Percentiles rank a stretch among this genome's conserved stretches.
Evolutionary conservation across 345 rosid species (phyloP).

Genomic region (Rhodomyrtus tomentosa): DNA sequence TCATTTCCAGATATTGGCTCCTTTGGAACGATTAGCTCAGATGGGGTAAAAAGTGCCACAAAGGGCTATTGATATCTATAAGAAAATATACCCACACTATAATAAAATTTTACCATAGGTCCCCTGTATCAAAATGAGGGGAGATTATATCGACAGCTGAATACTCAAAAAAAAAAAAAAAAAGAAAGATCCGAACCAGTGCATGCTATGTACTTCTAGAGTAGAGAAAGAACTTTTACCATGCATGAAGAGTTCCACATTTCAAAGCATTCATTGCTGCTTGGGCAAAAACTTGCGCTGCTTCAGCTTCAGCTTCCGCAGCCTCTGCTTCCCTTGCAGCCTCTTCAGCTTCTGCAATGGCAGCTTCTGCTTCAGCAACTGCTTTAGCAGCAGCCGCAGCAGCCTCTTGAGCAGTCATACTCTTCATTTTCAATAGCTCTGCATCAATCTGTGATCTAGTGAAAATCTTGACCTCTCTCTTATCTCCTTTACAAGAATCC

Average conservation of each 20-base stretch:
- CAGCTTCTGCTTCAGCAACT: constrained; percentile 91
- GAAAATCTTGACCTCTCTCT: constrained; percentile 27
- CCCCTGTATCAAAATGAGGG: background rate
- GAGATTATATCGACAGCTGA: background rate
- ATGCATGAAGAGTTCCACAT: constrained; percentile 1
- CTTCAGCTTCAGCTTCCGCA: constrained; percentile 98
- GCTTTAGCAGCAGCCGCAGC: constrained; percentile 93
- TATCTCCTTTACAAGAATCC: constrained; percentile 33
- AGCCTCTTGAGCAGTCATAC: constrained; percentile 85
- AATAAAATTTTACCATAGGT: background rate
- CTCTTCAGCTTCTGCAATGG: constrained; percentile 88
- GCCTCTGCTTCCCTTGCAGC: constrained; percentile 93
- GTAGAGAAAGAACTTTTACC: background rate
- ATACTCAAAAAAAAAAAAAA: background rate
- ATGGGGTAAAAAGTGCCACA: background rate
- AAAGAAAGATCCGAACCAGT: background rate
- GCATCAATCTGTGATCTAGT: constrained; percentile 45
- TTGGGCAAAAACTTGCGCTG: constrained; percentile 70
- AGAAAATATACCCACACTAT: background rate
- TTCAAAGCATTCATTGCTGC: constrained; percentile 23
- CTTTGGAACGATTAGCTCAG: background rate
- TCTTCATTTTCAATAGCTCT: constrained; percentile 49
- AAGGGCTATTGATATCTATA: background rate
- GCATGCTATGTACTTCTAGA: background rate
- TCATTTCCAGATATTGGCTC: background rate